Evolutionary conservation across 257 asterid species (phyloP), one percentile per base, ranked within the genome.

Genomic region (Nicotiana tabacum): DNA sequence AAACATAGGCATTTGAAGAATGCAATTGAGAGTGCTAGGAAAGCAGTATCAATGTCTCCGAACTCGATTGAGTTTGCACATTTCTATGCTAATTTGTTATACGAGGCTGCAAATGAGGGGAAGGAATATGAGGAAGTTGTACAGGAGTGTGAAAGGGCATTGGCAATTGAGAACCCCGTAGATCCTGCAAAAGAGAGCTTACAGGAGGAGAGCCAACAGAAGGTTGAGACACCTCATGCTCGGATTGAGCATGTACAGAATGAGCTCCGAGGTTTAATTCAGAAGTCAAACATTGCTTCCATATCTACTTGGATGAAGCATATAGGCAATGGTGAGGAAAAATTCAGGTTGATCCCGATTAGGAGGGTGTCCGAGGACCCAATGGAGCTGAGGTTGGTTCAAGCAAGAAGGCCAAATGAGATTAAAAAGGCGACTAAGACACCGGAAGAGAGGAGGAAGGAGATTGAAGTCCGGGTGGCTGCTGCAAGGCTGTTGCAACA

Each of bases 111-210:
- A 3, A 92, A 84, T 72, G 95, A 94, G 67, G 91, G 85, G 32
- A 93, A 86, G 84, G 97, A 93, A 77, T 94, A 87, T 17, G 98
- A 93, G 89, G 97, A 91, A 85, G 97, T 91, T 83, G 92, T 91
- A 85, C 90, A 84, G 11, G 93, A 91, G 91, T 94, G 98, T 81
- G 96, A 94, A 85, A 90, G 90, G 90, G 98, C 93, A 30, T 88
- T 94, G 88, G 90, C 90, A 1, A 91, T 93, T 60, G 94, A 92
- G 84, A 92, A 89, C 80, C 98, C 98, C 1, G 90, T 93, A 74
- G 98, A 94, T 86, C 98, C 98, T 69, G 97, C 92, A 57, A 93
- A 88, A 87, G 96, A 94, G 92, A 93, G 92, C 81, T 87, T 91
- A 82, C 97, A 88, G 83, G 98, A 94, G 33, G 97, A 88, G 89